Evolutionary conservation across 345 rosid genomes (phyloP).

Genomic region (Barbarea vulgaris): DNA sequence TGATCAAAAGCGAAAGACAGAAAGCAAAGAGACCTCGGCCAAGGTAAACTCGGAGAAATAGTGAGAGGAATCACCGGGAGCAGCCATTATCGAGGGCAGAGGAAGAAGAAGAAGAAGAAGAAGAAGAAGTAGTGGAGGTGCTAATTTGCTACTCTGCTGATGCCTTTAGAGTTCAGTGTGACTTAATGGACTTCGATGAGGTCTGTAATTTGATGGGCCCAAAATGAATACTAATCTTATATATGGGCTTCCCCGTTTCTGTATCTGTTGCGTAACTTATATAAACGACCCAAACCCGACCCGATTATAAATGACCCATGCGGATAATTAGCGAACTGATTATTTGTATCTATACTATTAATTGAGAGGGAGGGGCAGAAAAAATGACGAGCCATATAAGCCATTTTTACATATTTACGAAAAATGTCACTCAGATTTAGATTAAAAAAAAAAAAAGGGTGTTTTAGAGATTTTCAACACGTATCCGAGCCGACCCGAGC

Average conservation of each 20-base stretch:
- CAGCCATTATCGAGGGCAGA: constrained; percentile 18
- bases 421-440: too few species aligned
- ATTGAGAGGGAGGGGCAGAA: too few species aligned
- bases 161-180: constrained; percentile 11
- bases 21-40: constrained; percentile 40
- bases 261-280: not conserved
- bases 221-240: not conserved
- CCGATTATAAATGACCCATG: not conserved
- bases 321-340: not conserved
- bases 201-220: not conserved
- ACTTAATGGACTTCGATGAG: not conserved
- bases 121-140: not conserved
- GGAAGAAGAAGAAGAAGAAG: not conserved
- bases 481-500: too few species aligned
- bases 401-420: too few species aligned
- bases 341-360: too few species aligned
- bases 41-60: constrained; percentile 44
- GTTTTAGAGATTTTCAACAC: too few species aligned
- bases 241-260: constrained; percentile 8
- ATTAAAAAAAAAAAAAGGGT: too few species aligned
- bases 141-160: not conserved
- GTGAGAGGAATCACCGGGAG: constrained; percentile 39
- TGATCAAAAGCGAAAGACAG: not conserved
- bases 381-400: too few species aligned
- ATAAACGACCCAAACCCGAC: not conserved